Base-by-base conservation (phyloP, 331 rosid species). In the Saraca asoca region DNA sequence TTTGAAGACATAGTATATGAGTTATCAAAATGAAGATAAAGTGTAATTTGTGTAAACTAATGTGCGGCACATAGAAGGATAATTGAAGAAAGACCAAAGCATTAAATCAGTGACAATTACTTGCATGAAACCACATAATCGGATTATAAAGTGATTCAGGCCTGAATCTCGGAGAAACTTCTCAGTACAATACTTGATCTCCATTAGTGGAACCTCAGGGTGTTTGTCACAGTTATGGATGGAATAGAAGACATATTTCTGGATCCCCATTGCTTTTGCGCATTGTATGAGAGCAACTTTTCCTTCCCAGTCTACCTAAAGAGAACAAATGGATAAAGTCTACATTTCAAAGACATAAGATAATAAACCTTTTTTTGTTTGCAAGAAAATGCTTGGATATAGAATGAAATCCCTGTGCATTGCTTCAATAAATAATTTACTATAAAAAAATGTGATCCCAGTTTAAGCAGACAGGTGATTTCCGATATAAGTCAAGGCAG, bases 281-380 rank as follows among this genome's bases (percentile, higher is more conserved):
- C 96, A 88, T 74, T 93, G 97, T 65, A 88, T 88, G 1, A 90
- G 98, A 74, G 95, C 97, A 58, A 90, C 97, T 77, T 93, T 93
- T 45, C 98, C 98, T 86, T 86, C 95, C 98, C 98, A 90, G 61
- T 90, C 97, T 63, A 89, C 95, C 97, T 91, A 84, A 72, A 82
- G 39, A 75, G 66, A 84, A 73, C 49, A 51, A 68, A 54, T 31
- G 67, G 78, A 78, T 64, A 50, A 69, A 75, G 71, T 64, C 51
- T 45, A 67, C 67, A 59, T 46, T 6, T 52, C 55, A 31, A 19
- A 39, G 51, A 14, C 56, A 15, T 45, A 35, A 24, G 11, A 41
- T 24, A 24, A 24, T 24, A 24, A 29, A 12, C 34, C 17, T 13
- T 31, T 5, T 39, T 7, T 35, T n/a, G 14, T 37, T 37, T 65